phyloP scores from a whole-genome alignment of 2,329 filamentous ascomycete genomes.

The Coleophoma cylindrospora region DNA sequence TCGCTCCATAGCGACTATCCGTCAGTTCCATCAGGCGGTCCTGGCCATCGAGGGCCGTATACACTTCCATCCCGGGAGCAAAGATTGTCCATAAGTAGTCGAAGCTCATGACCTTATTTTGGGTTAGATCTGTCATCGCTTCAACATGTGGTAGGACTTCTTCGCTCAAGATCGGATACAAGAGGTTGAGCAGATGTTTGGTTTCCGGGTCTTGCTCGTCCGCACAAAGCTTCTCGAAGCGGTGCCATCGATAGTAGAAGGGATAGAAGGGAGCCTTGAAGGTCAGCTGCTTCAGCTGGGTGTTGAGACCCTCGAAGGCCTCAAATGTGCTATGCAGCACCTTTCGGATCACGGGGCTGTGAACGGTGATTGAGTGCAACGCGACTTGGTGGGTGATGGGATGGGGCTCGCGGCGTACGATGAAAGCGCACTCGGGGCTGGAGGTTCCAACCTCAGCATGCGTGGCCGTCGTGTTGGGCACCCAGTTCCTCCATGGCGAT shows the following conservation, averaged over 20 bases:
- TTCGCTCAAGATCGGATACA: constrained; percentile 24
- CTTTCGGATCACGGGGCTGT: constrained; percentile 27
- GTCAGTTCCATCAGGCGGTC: constrained; percentile 8
- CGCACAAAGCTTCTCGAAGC: constrained; percentile 18
- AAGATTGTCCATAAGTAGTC: constrained; percentile 34
- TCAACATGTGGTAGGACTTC: constrained; percentile 18
- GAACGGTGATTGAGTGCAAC: constrained; percentile 27
- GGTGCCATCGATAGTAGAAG: constrained; percentile 29
- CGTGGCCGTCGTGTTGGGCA: constrained; percentile 2
- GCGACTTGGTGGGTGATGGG: constrained; percentile 11
- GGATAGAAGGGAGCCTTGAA: constrained; percentile 28
- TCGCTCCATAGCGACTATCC: constrained; percentile 18
- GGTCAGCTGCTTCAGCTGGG: constrained; percentile 24
- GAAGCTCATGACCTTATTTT: constrained; percentile 34
- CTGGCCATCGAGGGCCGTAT: constrained; percentile 12
- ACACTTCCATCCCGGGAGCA: constrained; percentile 11
- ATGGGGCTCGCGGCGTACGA: constrained; percentile 18
- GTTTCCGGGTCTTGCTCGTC: constrained; percentile 21
- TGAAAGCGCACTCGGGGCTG: constrained; percentile 15
- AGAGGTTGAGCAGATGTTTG: constrained; percentile 24
- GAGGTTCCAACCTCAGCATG: constrained; percentile 9
- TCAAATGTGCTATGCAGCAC: constrained; percentile 24
- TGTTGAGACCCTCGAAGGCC: constrained; percentile 26
- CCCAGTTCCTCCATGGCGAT: constrained; percentile 12
- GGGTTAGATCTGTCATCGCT: constrained; percentile 23